Evolutionary conservation across 2,329 filamentous ascomycete genomes (phyloP).

Genomic region (Akanthomyces lecanii): DNA sequence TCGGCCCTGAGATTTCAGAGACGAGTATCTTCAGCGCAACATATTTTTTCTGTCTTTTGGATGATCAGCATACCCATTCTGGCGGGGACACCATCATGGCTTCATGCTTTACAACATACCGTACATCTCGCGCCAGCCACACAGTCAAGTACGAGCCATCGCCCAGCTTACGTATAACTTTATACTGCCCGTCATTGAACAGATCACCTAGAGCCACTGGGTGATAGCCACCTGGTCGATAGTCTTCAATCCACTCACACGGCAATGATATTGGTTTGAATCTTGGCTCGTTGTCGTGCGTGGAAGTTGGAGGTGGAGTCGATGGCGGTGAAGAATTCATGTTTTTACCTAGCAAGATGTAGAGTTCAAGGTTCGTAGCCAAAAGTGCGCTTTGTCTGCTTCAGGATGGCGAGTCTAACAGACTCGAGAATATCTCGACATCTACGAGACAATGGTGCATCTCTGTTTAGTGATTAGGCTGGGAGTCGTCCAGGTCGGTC

Average conservation of each 20-base stretch:
- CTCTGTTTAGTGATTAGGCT: too few relatives aligned
- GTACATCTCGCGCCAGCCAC: constrained; percentile 37
- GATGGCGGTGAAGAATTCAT: not conserved
- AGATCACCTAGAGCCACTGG: constrained; percentile 38
- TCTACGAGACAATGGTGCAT: too few relatives aligned
- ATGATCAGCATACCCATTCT: not conserved
- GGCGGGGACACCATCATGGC: not conserved
- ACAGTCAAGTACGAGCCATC: constrained; percentile 43
- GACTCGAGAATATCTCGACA: too few relatives aligned
- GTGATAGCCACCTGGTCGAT: constrained; percentile 39
- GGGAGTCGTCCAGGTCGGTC: too few relatives aligned
- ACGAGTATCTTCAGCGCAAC: constrained; percentile 25
- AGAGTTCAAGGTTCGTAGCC: too few relatives aligned
- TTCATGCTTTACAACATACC: constrained; percentile 20
- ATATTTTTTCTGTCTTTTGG: constrained; percentile 23
- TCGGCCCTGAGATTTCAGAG: constrained; percentile 17
- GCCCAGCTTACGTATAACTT: constrained; percentile 41
- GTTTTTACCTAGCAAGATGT: too few relatives aligned
- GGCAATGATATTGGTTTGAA: constrained; percentile 24
- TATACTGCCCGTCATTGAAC: constrained; percentile 38
- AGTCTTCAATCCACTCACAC: constrained; percentile 30
- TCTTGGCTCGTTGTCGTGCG: constrained; percentile 20
- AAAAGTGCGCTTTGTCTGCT: too few relatives aligned
- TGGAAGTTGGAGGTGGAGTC: constrained; percentile 22
- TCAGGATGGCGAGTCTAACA: too few relatives aligned